Evolutionary conservation across 192 early-diverging fungal genomes (phyloP).

Genomic region (Entrophospora sp.): DNA sequence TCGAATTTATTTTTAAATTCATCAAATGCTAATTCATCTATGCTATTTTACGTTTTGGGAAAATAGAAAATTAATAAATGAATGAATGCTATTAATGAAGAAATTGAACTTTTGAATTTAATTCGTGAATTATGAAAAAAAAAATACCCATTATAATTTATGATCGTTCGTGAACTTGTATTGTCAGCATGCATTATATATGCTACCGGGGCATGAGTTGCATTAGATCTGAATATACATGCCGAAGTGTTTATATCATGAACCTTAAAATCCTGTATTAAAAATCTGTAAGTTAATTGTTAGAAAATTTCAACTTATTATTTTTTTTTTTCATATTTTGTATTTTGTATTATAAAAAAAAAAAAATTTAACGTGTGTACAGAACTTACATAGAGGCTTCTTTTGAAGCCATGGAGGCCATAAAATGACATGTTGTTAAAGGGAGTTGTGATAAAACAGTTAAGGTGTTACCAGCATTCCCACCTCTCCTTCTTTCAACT

Average conservation of each 20-base stretch:
- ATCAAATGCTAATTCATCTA: constrained; percentile 46
- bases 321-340: background rate
- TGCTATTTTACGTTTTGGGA: constrained; percentile 19
- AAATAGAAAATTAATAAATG: background rate
- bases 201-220: constrained; percentile 34
- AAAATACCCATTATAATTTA: constrained; percentile 46
- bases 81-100: too few relatives aligned
- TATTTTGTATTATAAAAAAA: background rate
- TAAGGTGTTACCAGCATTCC: constrained; percentile 52
- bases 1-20: constrained; percentile 48
- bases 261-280: constrained; percentile 29
- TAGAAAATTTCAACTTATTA: background rate
- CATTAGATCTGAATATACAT: constrained; percentile 33
- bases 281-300: constrained; percentile 17
- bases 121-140: background rate
- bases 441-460: constrained; percentile 47
- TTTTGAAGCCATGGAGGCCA: constrained; percentile 42
- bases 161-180: constrained; percentile 49
- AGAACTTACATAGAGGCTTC: constrained; percentile 37
- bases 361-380: background rate
- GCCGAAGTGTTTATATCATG: constrained; percentile 35
- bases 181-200: constrained; percentile 50
- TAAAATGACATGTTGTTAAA: constrained; percentile 29
- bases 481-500: constrained; percentile 57
- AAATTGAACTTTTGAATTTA: background rate